A percentile compares a stretch with the other conserved stretches of the same genome.
Conservation (phyloP, 2,329 filamentous ascomycete genomes). For the Colletotrichum lini region DNA sequence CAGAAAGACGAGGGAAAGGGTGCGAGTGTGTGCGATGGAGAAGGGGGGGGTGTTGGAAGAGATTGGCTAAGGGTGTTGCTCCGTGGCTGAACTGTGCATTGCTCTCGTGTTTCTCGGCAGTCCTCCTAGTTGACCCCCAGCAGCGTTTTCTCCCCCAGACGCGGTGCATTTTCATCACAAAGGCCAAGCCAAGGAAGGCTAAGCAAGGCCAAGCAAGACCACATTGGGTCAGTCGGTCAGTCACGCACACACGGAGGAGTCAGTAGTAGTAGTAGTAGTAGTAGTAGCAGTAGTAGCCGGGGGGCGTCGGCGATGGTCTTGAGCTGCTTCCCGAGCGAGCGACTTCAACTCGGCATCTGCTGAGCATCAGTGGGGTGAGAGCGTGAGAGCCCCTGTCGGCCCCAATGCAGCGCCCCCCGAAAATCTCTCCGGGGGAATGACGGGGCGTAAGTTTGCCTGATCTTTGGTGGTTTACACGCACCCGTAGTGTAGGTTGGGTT, state of each 20-base stretch:
- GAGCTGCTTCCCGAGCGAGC: background rate
- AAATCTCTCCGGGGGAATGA: conserved; percentile 32
- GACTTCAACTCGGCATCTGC: background rate
- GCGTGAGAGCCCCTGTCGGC: conserved; percentile 2
- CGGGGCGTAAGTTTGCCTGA: conserved; percentile 8
- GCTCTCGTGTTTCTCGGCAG: conserved; percentile 2
- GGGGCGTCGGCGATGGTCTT: background rate
- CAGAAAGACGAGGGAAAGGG: background rate
- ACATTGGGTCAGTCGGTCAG: conserved; percentile 1
- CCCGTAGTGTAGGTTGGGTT: too few relatives aligned
- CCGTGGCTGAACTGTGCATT: conserved; percentile 1
- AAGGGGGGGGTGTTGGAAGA: background rate
- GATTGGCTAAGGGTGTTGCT: conserved; percentile 9
- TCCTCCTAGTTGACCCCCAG: background rate
- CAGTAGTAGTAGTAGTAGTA: too few relatives aligned
- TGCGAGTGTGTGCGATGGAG: conserved; percentile 1
- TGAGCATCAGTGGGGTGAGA: conserved; percentile 8
- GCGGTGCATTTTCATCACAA: background rate
- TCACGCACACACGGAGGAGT: background rate
- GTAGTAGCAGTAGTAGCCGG: too few relatives aligned
- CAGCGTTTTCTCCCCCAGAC: conserved; percentile 2
- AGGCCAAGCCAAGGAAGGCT: background rate
- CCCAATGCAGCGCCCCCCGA: conserved; percentile 17
- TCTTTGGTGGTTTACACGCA: background rate
- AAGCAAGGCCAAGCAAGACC: too few relatives aligned